Evolutionary conservation across 371 early-diverging fungal genomes (phyloP), one percentile per base, ranked within the genome.

Genomic region (Rhizopus sp.): DNA sequence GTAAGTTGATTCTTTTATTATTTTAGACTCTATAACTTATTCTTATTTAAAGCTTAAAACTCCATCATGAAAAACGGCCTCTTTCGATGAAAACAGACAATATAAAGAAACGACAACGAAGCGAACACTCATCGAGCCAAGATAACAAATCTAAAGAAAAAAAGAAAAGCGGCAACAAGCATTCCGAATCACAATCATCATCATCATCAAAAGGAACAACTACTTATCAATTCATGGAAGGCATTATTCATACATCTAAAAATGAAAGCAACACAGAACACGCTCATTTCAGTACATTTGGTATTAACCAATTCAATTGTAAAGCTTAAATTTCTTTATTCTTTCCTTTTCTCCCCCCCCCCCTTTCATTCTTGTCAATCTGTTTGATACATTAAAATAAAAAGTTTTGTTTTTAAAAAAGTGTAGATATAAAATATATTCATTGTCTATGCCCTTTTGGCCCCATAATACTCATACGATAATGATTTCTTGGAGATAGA

Each of bases 31-130:
- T 33, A 44, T 44, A 17, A 46, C 10, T 3, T n/a, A 35, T 50
- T 4, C 5, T 45, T 32, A 9, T 44, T 35, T 39, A 30, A 50
- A 75, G 75, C 58, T 80, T 81, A 60, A 93, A 92, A 60, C 74
- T 95, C n/a, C 98, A 98, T 68, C 83, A 82, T 63, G 75, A 85
- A 51, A 87, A 87, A 55, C 80, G 94, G 29, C 95, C 91, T 4
- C 69, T 87, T 9, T 77, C 82, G 1, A 81, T 93, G 70, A 91
- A 89, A 59, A 86, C 89, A 2, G 89, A 89, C 53, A 81, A 90
- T 17, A 92, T 93, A 54, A 86, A 88, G 39, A 93, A 93, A 58
- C 77, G 93, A 48, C 87, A 88, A 53, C 79, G 91, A 5, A 84
- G 83, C 39, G 88, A 87, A 47, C 72, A 59, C 32, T 17, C 31